phyloP scores from a whole-genome alignment of 805 yeast species.

The Candida germanica region DNA sequence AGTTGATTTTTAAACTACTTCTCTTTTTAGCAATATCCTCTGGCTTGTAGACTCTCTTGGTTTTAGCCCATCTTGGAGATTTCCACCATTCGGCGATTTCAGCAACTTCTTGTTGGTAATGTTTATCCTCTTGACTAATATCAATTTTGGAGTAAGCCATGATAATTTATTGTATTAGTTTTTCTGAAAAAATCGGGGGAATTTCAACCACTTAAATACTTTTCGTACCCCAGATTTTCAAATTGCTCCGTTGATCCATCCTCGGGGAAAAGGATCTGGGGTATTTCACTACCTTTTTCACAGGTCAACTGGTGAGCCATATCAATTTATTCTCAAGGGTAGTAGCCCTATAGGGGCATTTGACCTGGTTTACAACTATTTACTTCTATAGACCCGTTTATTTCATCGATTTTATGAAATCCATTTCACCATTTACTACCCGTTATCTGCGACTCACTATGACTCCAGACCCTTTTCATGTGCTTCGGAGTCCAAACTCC shows the following conservation, averaged over 20 bases:
- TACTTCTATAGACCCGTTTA: too few species aligned
- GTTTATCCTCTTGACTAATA: constrained; percentile 58
- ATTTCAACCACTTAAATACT: constrained; percentile 4
- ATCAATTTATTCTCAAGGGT: too few species aligned
- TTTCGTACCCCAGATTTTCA: constrained; percentile 13
- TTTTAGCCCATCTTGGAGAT: constrained; percentile 84
- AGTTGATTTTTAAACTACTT: constrained; percentile 68
- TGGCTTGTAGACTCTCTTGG: constrained; percentile 84
- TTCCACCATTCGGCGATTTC: constrained; percentile 90
- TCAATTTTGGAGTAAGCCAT: constrained; percentile 59
- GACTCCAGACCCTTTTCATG: too few species aligned
- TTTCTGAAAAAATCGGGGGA: constrained; percentile 6
- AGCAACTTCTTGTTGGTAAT: constrained; percentile 64
- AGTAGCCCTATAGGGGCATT: too few species aligned
- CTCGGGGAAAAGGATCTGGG: constrained; percentile 7
- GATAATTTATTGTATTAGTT: constrained; percentile 6
- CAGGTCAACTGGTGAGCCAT: too few species aligned
- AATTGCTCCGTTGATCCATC: constrained; percentile 12
- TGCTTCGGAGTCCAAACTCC: too few species aligned
- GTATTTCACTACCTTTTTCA: too few species aligned
- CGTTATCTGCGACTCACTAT: too few species aligned
- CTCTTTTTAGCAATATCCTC: constrained; percentile 89
- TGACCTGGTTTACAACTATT: too few species aligned
- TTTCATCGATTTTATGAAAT: too few species aligned
- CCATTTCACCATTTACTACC: too few species aligned